phyloP scores from a whole-genome alignment of 2,329 filamentous ascomycete species.

The Dothistroma pini region DNA sequence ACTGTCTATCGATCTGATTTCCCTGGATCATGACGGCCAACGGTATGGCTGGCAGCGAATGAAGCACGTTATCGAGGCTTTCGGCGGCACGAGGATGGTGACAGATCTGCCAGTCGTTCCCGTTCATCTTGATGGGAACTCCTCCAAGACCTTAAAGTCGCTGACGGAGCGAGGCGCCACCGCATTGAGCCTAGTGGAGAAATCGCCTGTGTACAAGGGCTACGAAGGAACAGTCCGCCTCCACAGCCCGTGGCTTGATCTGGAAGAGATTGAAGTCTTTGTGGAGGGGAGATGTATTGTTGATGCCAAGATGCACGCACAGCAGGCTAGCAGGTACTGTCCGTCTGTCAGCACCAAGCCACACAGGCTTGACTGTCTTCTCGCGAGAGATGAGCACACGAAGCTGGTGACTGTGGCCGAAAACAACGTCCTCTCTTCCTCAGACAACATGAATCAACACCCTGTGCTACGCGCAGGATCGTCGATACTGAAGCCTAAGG shows the following conservation, averaged over 20 bases:
- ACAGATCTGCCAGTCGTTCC: constrained; percentile 10
- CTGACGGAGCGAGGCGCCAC: constrained; percentile 9
- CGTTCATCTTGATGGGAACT: constrained; percentile 9
- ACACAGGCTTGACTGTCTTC: constrained; percentile 14
- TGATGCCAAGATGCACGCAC: constrained; percentile 14
- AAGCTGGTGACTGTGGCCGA: constrained; percentile 5
- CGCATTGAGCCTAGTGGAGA: constrained; percentile 1
- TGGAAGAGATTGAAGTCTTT: constrained; percentile 14
- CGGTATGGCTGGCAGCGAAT: constrained; percentile 15
- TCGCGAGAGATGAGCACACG: constrained; percentile 13
- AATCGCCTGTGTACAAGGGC: constrained; percentile 11
- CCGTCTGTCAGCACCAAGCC: constrained; percentile 15
- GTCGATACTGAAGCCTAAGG: constrained; percentile 1
- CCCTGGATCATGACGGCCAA: constrained; percentile 15
- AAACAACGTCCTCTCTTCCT: constrained; percentile 8
- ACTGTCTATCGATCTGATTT: constrained; percentile 9
- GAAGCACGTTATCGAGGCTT: constrained; percentile 7
- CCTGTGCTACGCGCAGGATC: constrained; percentile 7
- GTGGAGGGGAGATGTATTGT: constrained; percentile 15
- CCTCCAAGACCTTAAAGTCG: not conserved
- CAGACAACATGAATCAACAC: constrained; percentile 11
- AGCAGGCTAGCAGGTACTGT: constrained; percentile 12
- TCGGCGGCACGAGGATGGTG: constrained; percentile 12
- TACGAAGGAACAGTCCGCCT: constrained; percentile 14
- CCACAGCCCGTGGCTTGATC: constrained; percentile 11